These are phyloP conservation scores for Nakaseomyces bracarensis DNA, from an alignment of 1,139 yeast species.

Conservation along the genomic window DNA sequence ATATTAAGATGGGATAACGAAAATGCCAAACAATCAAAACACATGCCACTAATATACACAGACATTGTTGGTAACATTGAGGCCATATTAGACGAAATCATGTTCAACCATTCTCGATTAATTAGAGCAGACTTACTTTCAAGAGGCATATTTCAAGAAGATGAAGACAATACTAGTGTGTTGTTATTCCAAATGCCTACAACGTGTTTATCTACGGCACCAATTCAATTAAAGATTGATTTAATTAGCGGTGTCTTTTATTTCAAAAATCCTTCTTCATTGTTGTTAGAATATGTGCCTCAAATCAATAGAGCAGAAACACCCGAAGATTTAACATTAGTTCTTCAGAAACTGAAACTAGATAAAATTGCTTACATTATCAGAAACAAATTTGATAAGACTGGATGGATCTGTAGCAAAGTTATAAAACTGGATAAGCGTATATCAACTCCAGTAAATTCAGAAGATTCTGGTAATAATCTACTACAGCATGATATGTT, in stretches of 20 bases:
- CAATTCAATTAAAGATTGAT: conserved; percentile 35
- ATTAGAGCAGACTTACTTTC: conserved; percentile 27
- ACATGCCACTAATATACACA: conserved; percentile 27
- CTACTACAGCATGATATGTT: conserved; percentile 40
- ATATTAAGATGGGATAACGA: conserved; percentile 53
- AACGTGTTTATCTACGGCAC: conserved; percentile 31
- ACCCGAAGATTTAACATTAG: conserved; percentile 27
- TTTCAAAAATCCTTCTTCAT: conserved; percentile 41
- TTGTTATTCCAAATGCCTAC: conserved; percentile 30
- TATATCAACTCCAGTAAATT: conserved; percentile 19
- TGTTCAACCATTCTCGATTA: conserved; percentile 30
- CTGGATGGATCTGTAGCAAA: conserved; percentile 60
- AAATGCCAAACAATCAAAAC: conserved; percentile 21
- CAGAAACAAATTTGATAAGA: conserved; percentile 47
- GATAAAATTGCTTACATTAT: conserved; percentile 48
- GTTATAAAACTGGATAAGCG: conserved; percentile 40
- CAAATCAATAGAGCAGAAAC: conserved; percentile 35
- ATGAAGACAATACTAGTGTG: conserved; percentile 26
- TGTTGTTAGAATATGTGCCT: conserved; percentile 34
- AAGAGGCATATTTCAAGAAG: conserved; percentile 28
- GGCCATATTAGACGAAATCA: conserved; percentile 32
- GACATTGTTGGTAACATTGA: conserved; percentile 33
- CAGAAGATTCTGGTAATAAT: conserved; percentile 7
- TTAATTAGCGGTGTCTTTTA: conserved; percentile 40
- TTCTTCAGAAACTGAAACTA: conserved; percentile 41